Evolutionary conservation across 202 grass and related monocot species (phyloP).

Genomic region (Sporobolus alterniflorus): DNA sequence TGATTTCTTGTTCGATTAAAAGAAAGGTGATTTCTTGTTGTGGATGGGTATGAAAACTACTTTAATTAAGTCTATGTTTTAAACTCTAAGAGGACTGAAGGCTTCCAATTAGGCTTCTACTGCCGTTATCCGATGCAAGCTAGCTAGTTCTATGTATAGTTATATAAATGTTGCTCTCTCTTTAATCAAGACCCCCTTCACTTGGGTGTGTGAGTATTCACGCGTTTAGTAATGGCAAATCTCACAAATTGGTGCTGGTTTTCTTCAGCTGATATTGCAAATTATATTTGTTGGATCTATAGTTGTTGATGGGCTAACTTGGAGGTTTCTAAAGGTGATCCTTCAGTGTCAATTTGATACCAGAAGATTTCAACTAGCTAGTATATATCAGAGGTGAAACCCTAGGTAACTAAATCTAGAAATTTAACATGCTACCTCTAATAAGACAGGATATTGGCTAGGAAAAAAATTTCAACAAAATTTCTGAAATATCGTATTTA

Average conservation of each 20-base stretch:
- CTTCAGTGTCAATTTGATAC: background rate
- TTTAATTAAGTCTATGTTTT: background rate
- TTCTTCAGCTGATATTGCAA: background rate
- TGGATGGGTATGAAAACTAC: background rate
- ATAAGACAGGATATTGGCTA: background rate
- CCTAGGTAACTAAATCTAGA: background rate
- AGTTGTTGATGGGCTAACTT: background rate
- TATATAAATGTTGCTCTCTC: background rate
- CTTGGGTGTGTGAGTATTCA: background rate
- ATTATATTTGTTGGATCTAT: constrained; percentile 1
- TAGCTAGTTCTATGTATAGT: background rate
- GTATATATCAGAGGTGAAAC: constrained; percentile 16
- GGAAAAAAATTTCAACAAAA: background rate
- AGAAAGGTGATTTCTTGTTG: constrained; percentile 61
- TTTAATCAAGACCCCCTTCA: background rate
- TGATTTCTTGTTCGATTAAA: constrained; percentile 68
- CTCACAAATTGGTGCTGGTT: background rate
- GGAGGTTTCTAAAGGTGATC: background rate
- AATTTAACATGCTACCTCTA: background rate
- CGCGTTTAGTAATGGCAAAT: background rate
- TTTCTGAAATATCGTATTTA: too few relatives aligned
- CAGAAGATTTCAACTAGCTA: background rate
- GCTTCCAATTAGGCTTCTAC: background rate
- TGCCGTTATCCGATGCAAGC: constrained; percentile 16
- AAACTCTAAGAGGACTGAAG: background rate